These are phyloP conservation scores for Cladosporium halotolerans DNA, from an alignment of 2,329 filamentous ascomycete species.

Conservation along the genomic window DNA sequence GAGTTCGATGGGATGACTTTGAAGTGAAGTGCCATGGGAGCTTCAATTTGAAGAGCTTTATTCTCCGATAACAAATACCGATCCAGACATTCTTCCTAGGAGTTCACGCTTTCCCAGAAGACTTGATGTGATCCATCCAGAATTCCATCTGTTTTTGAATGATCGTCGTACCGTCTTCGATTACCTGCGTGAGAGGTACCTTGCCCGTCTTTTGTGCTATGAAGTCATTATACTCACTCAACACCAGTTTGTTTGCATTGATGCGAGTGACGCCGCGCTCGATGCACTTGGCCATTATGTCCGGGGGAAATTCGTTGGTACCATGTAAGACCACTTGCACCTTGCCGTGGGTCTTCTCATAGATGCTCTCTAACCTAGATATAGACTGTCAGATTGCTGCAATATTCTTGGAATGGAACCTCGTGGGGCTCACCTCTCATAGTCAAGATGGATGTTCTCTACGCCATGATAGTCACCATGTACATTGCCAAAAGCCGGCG, in stretches of 20 bases:
- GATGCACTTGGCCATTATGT: slow-evolving; percentile 51
- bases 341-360: slow-evolving; percentile 42
- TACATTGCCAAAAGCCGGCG: slow-evolving; percentile 70
- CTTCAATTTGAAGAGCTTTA: too few relatives aligned
- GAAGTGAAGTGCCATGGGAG: too few relatives aligned
- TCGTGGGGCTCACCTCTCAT: slow-evolving; percentile 36
- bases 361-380: slow-evolving; percentile 39
- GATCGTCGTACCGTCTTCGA: slow-evolving; percentile 49
- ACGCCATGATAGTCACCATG: slow-evolving; percentile 70
- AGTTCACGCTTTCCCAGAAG: slow-evolving; percentile 30
- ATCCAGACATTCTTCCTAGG: neutral
- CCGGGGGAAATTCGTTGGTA: slow-evolving; percentile 51
- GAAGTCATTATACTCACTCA: slow-evolving; percentile 43
- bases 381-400: neutral
- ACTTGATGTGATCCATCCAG: slow-evolving; percentile 49
- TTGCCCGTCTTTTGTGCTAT: slow-evolving; percentile 45
- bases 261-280: slow-evolving; percentile 50
- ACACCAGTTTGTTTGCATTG: slow-evolving; percentile 56
- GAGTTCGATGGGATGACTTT: too few relatives aligned
- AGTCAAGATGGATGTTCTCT: slow-evolving; percentile 55
- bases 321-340: slow-evolving; percentile 54
- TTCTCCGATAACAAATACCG: too few relatives aligned
- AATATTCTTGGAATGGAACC: too few relatives aligned
- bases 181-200: slow-evolving; percentile 46
- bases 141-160: slow-evolving; percentile 53